Evolutionary conservation across 305 asterid genomes (phyloP).

Genomic region (Solanum chacoense): DNA sequence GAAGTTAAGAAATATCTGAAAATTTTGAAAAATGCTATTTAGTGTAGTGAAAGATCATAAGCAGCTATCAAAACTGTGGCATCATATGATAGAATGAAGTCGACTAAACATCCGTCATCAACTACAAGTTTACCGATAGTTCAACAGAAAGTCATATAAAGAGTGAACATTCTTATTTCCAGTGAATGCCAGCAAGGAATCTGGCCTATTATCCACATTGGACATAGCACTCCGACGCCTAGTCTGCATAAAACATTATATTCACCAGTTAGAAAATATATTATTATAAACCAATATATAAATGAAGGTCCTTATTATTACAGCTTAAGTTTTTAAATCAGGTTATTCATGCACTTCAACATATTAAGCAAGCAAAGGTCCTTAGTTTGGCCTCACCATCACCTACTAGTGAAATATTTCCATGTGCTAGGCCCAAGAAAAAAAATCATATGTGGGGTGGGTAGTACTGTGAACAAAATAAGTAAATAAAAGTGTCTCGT

Average conservation of each 20-base stretch:
- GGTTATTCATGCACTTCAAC: neutral
- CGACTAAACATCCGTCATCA: neutral
- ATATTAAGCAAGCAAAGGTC: neutral
- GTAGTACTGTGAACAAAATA: neutral
- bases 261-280: neutral
- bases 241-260: constrained; percentile 40
- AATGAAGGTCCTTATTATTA: neutral
- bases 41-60: constrained; percentile 4
- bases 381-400: neutral
- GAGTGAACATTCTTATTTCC: constrained; percentile 67
- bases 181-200: constrained; percentile 61
- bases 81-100: neutral
- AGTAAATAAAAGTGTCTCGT: neutral
- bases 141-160: constrained; percentile 66
- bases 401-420: neutral
- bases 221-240: constrained; percentile 36
- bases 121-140: constrained; percentile 38
- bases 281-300: neutral
- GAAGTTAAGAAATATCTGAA: constrained; percentile 51
- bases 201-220: constrained; percentile 69
- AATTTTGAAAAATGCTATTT: constrained; percentile 8
- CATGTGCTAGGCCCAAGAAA: neutral
- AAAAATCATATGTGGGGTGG: neutral
- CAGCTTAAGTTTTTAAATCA: neutral
- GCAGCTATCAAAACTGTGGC: neutral